These are phyloP conservation scores for Centella asiatica DNA, from an alignment of 129 eudicot species.

Conservation along the genomic window DNA sequence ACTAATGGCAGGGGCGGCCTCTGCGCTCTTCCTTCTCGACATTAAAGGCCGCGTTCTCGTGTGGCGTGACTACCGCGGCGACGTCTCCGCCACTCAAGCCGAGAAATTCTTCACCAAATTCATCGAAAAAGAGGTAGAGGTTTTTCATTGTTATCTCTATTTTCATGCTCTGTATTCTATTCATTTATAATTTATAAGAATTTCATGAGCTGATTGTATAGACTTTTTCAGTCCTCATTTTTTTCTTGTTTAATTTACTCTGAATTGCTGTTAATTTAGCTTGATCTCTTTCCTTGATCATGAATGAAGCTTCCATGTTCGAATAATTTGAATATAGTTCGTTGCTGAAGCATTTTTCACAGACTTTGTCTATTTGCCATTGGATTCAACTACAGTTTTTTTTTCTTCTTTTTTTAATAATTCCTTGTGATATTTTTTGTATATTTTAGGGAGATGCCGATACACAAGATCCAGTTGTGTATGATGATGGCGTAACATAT, in stretches of 20 bases:
- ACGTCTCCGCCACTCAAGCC: conserved; percentile 73
- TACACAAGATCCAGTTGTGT: conserved; percentile 84
- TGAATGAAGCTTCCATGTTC: too few species aligned
- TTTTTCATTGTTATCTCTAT: not conserved
- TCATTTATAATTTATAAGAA: too few species aligned
- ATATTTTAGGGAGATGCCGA: conserved; percentile 61
- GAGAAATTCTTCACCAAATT: conserved; percentile 79
- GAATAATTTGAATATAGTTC: not conserved
- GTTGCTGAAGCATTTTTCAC: not conserved
- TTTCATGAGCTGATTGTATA: not conserved
- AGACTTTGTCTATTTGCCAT: not conserved
- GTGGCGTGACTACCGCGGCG: conserved; percentile 97
- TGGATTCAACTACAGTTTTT: too few species aligned
- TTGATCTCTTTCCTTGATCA: not conserved
- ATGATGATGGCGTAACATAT: conserved; percentile 88
- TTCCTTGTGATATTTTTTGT: too few species aligned
- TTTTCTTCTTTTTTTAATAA: too few species aligned
- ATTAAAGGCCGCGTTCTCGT: conserved; percentile 91
- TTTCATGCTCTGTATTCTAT: not conserved
- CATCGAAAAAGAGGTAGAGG: conserved; percentile 60
- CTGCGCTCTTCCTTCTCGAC: conserved; percentile 96
- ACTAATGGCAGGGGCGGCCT: conserved; percentile 91
- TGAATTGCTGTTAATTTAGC: not conserved
- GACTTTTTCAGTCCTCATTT: too few species aligned
- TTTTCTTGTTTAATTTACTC: too few species aligned